Evolutionary conservation across 148 eudicot genomes (phyloP).

Genomic region (Vaccinium corymbosum): DNA sequence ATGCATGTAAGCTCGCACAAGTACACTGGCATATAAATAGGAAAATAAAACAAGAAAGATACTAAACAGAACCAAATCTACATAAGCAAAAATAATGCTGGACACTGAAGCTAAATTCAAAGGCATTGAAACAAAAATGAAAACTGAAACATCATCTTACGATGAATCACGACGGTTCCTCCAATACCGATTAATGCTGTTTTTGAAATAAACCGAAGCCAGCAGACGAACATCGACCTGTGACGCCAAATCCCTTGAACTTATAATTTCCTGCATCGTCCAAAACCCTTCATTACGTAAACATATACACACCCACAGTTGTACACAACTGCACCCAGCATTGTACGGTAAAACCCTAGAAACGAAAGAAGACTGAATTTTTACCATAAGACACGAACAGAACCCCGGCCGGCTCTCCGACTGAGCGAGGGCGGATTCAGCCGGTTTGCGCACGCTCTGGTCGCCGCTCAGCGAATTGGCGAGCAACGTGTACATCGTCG

Average conservation of each 20-base stretch:
- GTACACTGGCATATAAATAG: too few relatives aligned
- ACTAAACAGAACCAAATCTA: not conserved
- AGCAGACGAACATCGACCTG: conserved; percentile 84
- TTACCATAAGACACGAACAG: conserved; percentile 83
- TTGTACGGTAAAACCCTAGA: conserved; percentile 32
- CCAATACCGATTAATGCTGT: conserved; percentile 84
- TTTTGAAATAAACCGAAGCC: conserved; percentile 94
- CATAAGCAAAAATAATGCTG: not conserved
- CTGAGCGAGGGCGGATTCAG: conserved; percentile 76
- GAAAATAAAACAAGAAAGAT: not conserved
- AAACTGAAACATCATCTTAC: conserved; percentile 41
- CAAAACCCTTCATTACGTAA: conserved; percentile 11
- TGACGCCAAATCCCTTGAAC: conserved; percentile 67
- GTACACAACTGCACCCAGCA: not conserved
- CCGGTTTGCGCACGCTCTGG: conserved; percentile 56
- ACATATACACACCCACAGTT: not conserved
- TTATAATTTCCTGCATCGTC: conserved; percentile 83
- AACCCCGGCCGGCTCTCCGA: conserved; percentile 87
- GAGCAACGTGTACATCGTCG: conserved; percentile 76
- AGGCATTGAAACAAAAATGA: not conserved
- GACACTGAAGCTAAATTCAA: not conserved
- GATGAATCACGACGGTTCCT: conserved; percentile 69
- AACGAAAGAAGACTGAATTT: conserved; percentile 13
- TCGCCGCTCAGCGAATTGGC: conserved; percentile 72
- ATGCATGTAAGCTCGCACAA: too few relatives aligned